Evolutionary conservation across 176 grass and related monocot species (phyloP), one percentile per base, ranked within the genome.

Genomic region (Paspalum vaginatum): DNA sequence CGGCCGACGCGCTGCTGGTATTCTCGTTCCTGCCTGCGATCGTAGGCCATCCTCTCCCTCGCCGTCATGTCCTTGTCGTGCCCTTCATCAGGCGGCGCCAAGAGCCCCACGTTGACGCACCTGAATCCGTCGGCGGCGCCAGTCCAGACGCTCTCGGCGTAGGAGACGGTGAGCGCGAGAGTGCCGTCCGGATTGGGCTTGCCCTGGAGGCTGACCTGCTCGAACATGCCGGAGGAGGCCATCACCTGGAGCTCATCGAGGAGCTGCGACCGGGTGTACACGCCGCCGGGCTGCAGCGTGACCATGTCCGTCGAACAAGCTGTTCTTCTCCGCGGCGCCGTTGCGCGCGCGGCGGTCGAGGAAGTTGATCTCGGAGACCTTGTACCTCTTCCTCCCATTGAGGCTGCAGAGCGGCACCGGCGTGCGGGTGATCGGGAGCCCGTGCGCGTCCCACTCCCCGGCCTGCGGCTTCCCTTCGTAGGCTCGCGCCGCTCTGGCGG

Each of bases 41-140:
- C 81, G 85, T 94, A 98, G 22, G 91, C 78, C 81, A 98, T 84
- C 86, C 94, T 98, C 86, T 94, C 95, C 80, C 90, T 87, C 46
- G 87, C 95, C 0, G 95, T 98, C 95, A 98, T 93, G 81, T 98
- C 95, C 41, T 82, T 74, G 50, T 91, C 95, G 4, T 6, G 66
- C 7, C 43, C 65, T 4, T 44, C 65, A 25, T 6, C 65, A 13
- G 45, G 43, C 6, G 43, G 43, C 66, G 21, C 12, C 66, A 69
- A 25, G 43, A 69, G 66, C 66, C 74, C 74, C 14, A 61, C 56
- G 22, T 76, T 61, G 74, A 76, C 14, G 74, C 42, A 76, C 74
- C 12, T 46, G 56, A 76, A 5, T 42, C 56, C 56, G 2, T 25
- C 9, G 5, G 9, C 22, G 24, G 43, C 14, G 25, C 74, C 68